phyloP scores from a whole-genome alignment of 371 early-diverging fungal genomes.

The Rhizopus delemar region DNA sequence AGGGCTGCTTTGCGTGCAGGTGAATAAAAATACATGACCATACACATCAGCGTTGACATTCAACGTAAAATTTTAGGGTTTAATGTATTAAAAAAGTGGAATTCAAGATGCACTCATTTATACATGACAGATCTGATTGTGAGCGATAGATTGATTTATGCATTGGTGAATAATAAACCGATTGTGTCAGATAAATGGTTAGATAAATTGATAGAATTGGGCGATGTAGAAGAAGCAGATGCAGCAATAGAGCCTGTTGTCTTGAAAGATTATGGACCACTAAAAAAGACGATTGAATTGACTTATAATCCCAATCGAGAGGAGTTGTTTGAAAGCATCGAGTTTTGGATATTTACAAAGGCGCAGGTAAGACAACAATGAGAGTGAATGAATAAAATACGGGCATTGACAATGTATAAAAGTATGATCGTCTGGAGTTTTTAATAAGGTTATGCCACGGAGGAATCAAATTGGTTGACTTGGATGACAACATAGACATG shows the following conservation, averaged over 20 bases:
- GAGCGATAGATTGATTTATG: neutral
- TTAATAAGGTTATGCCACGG: slow-evolving; percentile 3
- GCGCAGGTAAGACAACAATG: neutral
- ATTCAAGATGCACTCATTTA: slow-evolving; percentile 1
- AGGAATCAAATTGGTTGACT: neutral
- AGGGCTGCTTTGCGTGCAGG: neutral
- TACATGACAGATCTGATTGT: slow-evolving; percentile 4
- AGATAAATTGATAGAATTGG: neutral
- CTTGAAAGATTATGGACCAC: slow-evolving; percentile 1
- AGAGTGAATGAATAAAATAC: neutral
- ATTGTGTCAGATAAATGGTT: slow-evolving; percentile 9
- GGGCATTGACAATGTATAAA: neutral
- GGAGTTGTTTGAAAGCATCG: slow-evolving; percentile 3
- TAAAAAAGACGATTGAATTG: neutral
- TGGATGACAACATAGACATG: neutral
- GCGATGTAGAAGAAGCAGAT: slow-evolving; percentile 1
- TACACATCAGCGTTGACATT: neutral
- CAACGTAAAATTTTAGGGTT: neutral
- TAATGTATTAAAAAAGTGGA: slow-evolving; percentile 1
- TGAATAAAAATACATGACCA: neutral
- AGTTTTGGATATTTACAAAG: slow-evolving; percentile 15
- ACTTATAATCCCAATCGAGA: neutral
- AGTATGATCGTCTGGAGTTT: neutral
- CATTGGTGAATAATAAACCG: neutral
- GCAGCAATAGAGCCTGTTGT: neutral